Base-by-base conservation (phyloP, 2,329 filamentous ascomycete genomes). In the Alternaria ethzedia region DNA sequence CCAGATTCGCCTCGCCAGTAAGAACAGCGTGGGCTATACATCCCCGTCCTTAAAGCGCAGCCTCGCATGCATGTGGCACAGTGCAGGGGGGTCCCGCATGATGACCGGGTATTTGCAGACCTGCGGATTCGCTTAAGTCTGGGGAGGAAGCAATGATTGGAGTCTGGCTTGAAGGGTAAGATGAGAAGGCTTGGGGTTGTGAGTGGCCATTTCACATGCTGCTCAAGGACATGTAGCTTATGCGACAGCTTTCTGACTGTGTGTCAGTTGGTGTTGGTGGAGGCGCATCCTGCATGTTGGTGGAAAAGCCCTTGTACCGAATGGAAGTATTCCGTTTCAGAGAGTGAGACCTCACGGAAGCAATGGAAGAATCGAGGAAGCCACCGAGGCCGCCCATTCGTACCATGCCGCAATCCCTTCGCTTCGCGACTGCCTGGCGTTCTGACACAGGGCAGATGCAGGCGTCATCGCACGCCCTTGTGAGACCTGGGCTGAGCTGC, bases 81-180 rank as follows among this genome's bases (percentile, higher is more conserved):
- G 46, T 54, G 44, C 58, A 55, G 57, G 52, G 62, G 54, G 41
- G 20, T 49, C 52, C 30, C 61, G 55, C 46, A 61, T 66, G 64
- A 64, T 56, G 61, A 61, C 64, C 64, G 61, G 64, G 61, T 66
- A 64, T 64, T 57, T 64, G 58, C 57, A 52, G 30, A 44, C 20
- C 32, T 57, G 55, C 60, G 52, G 46, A 52, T 49, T 60, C 54
- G 59, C 54, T 61, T 61, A 57, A 32, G 25, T 13, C 41, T 49
- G 15, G 11, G 54, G n/a, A 32, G n/a, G 3, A 4, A 30, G 17
- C n/a, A 32, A 36, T 21, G 41, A 54, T 59, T 59, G 59, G 55
- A 47, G 43, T 32, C 5, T 23, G 5, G 3, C 13, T 8, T 43
- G 13, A 46, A 9, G 9, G 17, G 25, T 57, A 45, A 57, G 59